These are phyloP conservation scores for Pestalotiopsis sp. DNA, from an alignment of 2,329 filamentous ascomycete species.

Conservation along the genomic window DNA sequence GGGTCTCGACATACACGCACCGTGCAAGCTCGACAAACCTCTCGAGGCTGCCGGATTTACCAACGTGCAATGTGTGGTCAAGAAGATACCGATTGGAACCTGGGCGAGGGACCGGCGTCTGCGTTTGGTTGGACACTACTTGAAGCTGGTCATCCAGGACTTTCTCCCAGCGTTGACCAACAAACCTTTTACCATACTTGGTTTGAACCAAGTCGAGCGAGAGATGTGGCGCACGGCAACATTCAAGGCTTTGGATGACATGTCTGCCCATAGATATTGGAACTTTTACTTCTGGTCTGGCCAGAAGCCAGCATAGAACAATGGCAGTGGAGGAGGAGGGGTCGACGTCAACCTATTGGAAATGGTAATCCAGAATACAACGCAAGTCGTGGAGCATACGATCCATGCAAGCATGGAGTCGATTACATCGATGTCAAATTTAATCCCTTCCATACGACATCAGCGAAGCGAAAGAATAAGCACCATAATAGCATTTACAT, in stretches of 20 bases:
- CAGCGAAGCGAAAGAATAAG: background rate
- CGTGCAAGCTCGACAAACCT: constrained; percentile 32
- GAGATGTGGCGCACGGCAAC: constrained; percentile 19
- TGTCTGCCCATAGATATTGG: constrained; percentile 20
- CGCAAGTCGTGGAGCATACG: background rate
- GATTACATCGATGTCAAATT: background rate
- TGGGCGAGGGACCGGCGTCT: constrained; percentile 17
- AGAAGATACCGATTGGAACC: constrained; percentile 19
- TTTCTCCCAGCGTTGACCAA: constrained; percentile 17
- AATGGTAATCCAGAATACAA: background rate
- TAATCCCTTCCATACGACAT: background rate
- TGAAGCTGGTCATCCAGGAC: constrained; percentile 19
- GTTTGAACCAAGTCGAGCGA: constrained; percentile 20
- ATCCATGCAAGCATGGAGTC: background rate
- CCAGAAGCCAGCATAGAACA: constrained; percentile 18
- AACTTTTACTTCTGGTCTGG: constrained; percentile 23
- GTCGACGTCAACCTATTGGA: background rate
- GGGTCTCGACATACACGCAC: constrained; percentile 41
- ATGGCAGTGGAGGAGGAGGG: background rate
- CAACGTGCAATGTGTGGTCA: constrained; percentile 19
- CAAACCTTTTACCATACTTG: constrained; percentile 16
- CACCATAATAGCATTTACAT: background rate
- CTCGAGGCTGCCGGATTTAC: constrained; percentile 42
- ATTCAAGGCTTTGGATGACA: constrained; percentile 16
- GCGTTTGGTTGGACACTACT: constrained; percentile 17